Conservation (phyloP, 2,329 filamentous ascomycete genomes). For the Alternaria sp. region DNA sequence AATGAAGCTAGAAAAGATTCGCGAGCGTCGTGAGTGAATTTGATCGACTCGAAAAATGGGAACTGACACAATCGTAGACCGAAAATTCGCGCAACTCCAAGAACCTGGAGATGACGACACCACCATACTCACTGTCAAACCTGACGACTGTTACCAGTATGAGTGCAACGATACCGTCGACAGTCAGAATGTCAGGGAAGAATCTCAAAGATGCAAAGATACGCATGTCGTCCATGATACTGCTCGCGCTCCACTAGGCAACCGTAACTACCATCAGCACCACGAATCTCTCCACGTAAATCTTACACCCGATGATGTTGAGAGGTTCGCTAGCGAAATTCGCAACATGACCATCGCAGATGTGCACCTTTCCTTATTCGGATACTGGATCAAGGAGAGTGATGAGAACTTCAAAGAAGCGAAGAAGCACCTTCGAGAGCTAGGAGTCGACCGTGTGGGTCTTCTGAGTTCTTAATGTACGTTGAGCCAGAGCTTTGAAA, state of each 20-base stretch:
- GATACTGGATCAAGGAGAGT: constrained; percentile 36
- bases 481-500: background rate
- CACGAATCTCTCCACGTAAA: constrained; percentile 19
- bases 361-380: constrained; percentile 34
- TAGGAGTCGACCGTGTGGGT: constrained; percentile 37
- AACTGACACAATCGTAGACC: background rate
- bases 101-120: background rate
- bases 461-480: background rate
- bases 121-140: background rate
- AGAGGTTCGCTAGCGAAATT: constrained; percentile 27
- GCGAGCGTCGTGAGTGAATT: background rate
- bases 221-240: constrained; percentile 1
- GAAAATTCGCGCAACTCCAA: constrained; percentile 2
- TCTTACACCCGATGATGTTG: constrained; percentile 20
- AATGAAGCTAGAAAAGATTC: background rate
- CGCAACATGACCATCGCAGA: constrained; percentile 38
- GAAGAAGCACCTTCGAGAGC: constrained; percentile 38
- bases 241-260: background rate
- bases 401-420: constrained; percentile 33
- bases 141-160: background rate
- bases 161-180: background rate
- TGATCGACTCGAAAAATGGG: too few relatives aligned
- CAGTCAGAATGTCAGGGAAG: background rate
- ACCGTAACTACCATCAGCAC: constrained; percentile 3
- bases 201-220: background rate